A percentile compares a stretch with the other conserved stretches of the same genome.
phyloP scores from a whole-genome alignment of 2,329 filamentous ascomycete species.

The Pseudocercospora macadamiae region DNA sequence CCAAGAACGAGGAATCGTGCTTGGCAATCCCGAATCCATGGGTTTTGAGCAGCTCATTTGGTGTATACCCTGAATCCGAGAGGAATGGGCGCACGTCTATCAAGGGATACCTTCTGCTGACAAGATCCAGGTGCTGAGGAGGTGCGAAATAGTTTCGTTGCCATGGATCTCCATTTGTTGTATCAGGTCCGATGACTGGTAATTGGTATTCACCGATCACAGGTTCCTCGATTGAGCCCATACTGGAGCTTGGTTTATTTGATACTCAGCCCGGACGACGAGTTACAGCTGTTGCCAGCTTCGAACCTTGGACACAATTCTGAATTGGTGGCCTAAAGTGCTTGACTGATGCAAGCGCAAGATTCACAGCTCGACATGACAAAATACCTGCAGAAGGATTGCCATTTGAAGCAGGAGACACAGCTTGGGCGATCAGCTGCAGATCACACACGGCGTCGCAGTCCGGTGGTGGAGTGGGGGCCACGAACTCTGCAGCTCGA shows the following conservation, averaged over 20 bases:
- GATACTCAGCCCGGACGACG: neutral
- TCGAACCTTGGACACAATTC: no score
- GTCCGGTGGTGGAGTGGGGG: no score
- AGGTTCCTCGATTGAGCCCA: conserved; percentile 9
- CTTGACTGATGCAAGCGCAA: no score
- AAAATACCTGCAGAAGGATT: no score
- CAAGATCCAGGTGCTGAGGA: neutral
- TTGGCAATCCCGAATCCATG: conserved; percentile 12
- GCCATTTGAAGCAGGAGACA: no score
- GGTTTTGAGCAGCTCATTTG: conserved; percentile 7
- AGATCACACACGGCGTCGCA: no score
- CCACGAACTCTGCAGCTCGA: no score
- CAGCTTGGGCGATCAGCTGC: no score
- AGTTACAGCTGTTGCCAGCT: neutral
- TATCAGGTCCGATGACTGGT: conserved; percentile 6
- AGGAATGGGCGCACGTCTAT: conserved; percentile 6
- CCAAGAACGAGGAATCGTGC: conserved; percentile 8
- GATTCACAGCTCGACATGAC: no score
- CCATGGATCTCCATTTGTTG: conserved; percentile 12
- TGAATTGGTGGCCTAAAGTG: no score
- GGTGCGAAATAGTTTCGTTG: conserved; percentile 13
- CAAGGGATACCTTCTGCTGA: conserved; percentile 9
- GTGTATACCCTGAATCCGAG: neutral
- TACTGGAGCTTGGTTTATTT: neutral
- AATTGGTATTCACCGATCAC: conserved; percentile 6